phyloP scores from a whole-genome alignment of 495 filamentous ascomycete species.

The Aspergillus sclerotioniger region DNA sequence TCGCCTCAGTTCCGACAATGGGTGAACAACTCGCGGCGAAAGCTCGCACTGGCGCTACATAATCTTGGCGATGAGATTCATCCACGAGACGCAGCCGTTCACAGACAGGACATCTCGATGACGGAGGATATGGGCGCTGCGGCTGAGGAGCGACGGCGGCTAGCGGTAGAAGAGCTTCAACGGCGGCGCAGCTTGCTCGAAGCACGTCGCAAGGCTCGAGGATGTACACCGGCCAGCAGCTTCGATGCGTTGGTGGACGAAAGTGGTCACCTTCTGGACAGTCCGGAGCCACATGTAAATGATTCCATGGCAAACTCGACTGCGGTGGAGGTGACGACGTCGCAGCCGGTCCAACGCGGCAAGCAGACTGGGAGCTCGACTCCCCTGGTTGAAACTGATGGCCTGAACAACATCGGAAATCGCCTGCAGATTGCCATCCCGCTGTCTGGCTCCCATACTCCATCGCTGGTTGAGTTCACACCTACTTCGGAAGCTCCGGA shows the following conservation, averaged over 20 bases:
- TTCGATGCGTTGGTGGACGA: constrained; percentile 58
- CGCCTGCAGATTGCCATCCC: constrained; percentile 32
- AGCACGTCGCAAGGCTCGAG: constrained; percentile 29
- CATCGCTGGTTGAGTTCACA: constrained; percentile 45
- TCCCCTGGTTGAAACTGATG: constrained; percentile 5
- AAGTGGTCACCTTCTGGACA: constrained; percentile 45
- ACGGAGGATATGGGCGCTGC: constrained; percentile 58
- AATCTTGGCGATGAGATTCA: constrained; percentile 73
- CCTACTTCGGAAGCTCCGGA: constrained; percentile 45
- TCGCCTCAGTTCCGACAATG: constrained; percentile 76
- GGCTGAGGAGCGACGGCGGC: constrained; percentile 66
- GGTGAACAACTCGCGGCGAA: constrained; percentile 71
- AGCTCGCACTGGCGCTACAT: constrained; percentile 75
- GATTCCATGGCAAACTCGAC: constrained; percentile 39
- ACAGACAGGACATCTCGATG: constrained; percentile 48
- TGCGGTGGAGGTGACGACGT: constrained; percentile 41
- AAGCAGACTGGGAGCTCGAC: constrained; percentile 36
- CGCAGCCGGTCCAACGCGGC: constrained; percentile 57
- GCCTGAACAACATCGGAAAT: background rate
- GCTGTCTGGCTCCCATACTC: constrained; percentile 38
- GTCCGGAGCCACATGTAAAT: background rate
- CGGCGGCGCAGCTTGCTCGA: constrained; percentile 54
- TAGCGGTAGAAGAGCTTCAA: constrained; percentile 70
- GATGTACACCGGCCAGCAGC: constrained; percentile 28
- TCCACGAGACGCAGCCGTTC: constrained; percentile 36